Evolutionary conservation across 2,329 filamentous ascomycete genomes (phyloP), one percentile per base, ranked within the genome.

Genomic region (Ophiobolus disseminans): DNA sequence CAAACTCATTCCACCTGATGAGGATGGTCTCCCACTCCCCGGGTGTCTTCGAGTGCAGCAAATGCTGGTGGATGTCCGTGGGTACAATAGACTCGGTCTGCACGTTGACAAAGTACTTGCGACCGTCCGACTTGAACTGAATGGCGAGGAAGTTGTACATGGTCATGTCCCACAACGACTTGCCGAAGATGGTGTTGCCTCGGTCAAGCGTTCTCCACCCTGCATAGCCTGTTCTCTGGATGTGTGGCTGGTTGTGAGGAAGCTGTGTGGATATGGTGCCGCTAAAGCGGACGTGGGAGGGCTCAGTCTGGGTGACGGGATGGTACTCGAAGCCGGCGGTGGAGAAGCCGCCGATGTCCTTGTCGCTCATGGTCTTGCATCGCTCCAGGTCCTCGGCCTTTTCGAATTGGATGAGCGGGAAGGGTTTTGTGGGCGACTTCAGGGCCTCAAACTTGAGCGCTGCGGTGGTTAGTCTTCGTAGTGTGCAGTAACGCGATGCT

Each of bases 21-120:
- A 95, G 74, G n/a, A 97, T 83, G 1, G 94, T 97, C 80, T 99
- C 93, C 94, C 94, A 99, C 64, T 92, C 82, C 1, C 91, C 91
- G 0, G 89, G 86, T 7, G 84, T 83, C 65, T 86, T 87, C 7
- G 88, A 82, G 61, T 91, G 96, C 4, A 99, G 76, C 40, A 94
- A 82, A 73, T 99, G 94, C 72, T 99, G 94, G 73, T 97, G 94
- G 55, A 99, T 80, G 72, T 99, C 94, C n/a, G 91, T 93, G 9
- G 91, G 89, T 38, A 96, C 90, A 45, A 99, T 87, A 1, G 89
- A 90, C 69, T 99, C 93, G 3, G 92, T 96, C 78, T 97, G 94
- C 13, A 99, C 78, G 73, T 99, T 99, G 65, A 99, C 85, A 48
- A 96, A 90, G 77, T 97, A 99, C 64, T 90, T 88, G 50, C 94